Evolutionary conservation across 1,284 basidiomycete genomes (phyloP).

Genomic region (Exobasidium rhododendri): DNA sequence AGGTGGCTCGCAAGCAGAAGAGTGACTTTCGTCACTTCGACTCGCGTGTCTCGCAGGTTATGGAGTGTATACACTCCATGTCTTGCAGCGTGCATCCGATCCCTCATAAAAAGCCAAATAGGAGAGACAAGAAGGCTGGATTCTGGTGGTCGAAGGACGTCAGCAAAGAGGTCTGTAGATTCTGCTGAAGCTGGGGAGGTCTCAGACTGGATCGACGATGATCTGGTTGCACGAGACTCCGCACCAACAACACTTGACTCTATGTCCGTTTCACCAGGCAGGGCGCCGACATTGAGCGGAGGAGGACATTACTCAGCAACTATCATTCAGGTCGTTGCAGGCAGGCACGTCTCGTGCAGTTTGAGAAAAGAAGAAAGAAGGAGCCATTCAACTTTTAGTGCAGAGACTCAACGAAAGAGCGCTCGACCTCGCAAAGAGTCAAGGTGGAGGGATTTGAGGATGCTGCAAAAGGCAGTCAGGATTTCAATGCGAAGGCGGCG

Average conservation of each 20-base stretch:
- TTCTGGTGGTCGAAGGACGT: neutral
- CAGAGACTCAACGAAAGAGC: no score
- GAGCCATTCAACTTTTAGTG: no score
- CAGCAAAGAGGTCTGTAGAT: neutral
- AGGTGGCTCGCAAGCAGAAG: no score
- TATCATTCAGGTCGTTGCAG: neutral
- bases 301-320: neutral
- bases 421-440: no score
- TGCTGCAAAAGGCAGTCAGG: neutral
- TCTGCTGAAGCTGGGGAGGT: no score
- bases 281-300: neutral
- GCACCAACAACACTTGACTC: no score
- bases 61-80: no score
- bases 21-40: no score
- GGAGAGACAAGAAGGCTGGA: neutral
- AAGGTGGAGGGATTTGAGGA: neutral
- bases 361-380: neutral
- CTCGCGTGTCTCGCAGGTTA: no score
- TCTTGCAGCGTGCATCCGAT: neutral
- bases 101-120: neutral
- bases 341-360: neutral
- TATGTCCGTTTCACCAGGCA: no score
- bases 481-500: neutral
- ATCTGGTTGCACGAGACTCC: no score
- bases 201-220: no score